A percentile compares a stretch with the other conserved stretches of the same genome.
phyloP scores from a whole-genome alignment of 805 yeast genomes.

The Candida morakotiae region DNA sequence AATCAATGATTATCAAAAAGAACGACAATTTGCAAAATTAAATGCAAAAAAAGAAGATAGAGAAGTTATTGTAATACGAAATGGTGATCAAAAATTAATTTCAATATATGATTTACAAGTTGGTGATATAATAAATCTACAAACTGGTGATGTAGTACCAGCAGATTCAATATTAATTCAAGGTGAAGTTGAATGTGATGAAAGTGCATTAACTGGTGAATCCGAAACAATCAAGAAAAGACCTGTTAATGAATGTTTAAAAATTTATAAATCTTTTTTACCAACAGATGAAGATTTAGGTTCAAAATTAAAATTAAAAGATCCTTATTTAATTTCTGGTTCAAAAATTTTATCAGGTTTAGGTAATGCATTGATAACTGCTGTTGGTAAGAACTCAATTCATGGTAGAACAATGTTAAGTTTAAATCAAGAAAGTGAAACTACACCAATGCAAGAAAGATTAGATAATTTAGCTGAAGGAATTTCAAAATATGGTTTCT shows the following conservation, averaged over 20 bases:
- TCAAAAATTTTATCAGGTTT: conserved; percentile 83
- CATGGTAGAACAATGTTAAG: conserved; percentile 91
- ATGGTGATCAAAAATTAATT: conserved; percentile 62
- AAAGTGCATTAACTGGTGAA: conserved; percentile 92
- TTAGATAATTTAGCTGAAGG: conserved; percentile 83
- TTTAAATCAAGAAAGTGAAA: conserved; percentile 68
- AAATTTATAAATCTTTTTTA: conserved; percentile 22
- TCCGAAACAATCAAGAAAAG: conserved; percentile 73
- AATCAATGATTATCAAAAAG: conserved; percentile 95
- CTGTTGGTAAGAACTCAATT: conserved; percentile 85
- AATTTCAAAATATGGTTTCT: conserved; percentile 89
- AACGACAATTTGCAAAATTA: conserved; percentile 82
- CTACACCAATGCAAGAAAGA: conserved; percentile 85
- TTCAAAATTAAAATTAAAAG: conserved; percentile 45
- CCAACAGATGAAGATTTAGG: conserved; percentile 36
- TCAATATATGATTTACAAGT: conserved; percentile 74
- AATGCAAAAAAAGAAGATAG: conserved; percentile 88
- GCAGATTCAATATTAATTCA: conserved; percentile 75
- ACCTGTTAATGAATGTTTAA: conserved; percentile 45
- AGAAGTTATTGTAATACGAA: conserved; percentile 68
- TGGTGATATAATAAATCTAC: conserved; percentile 79
- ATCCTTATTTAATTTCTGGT: conserved; percentile 88
- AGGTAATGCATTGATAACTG: conserved; percentile 81
- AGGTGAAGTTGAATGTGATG: conserved; percentile 86
- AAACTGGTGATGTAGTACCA: conserved; percentile 93